Conservation (phyloP, 2,329 filamentous ascomycete species). For the Macrophomina phaseolina region DNA sequence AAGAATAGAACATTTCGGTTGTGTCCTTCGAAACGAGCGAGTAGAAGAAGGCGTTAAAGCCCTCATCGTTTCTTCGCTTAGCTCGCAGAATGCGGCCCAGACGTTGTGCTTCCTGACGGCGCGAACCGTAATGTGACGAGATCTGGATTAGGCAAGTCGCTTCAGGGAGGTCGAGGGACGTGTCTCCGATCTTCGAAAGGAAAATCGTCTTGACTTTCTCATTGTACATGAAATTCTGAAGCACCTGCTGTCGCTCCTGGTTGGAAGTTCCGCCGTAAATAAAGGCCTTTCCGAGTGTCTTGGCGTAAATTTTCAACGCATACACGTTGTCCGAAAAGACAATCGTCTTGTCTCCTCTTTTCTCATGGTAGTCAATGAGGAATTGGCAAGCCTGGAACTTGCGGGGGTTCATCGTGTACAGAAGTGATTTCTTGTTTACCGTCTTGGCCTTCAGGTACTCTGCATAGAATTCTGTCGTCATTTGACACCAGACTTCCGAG, state of each 20-base stretch:
- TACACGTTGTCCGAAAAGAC: conserved; percentile 99
- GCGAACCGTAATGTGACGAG: conserved; percentile 95
- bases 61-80: conserved; percentile 94
- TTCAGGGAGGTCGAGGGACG: conserved; percentile 94
- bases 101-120: conserved; percentile 93
- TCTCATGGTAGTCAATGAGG: conserved; percentile 97
- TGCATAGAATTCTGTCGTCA: conserved; percentile 97
- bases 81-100: conserved; percentile 91
- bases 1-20: conserved; percentile 96
- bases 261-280: conserved; percentile 91
- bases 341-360: conserved; percentile 94
- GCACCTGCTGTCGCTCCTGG: conserved; percentile 80
- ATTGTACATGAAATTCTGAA: conserved; percentile 96
- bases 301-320: conserved; percentile 83
- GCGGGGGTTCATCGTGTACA: conserved; percentile 96
- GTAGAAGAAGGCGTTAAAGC: conserved; percentile 99
- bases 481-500: conserved; percentile 98
- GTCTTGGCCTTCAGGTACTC: conserved; percentile 78
- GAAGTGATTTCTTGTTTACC: conserved; percentile 68
- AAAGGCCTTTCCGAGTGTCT: conserved; percentile 82
- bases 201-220: conserved; percentile 90
- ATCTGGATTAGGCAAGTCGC: conserved; percentile 97
- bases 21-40: conserved; percentile 97
- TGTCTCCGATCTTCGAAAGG: conserved; percentile 96
- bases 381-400: conserved; percentile 98